These are phyloP conservation scores for Glebionis coronaria DNA, from an alignment of 129 eudicot genomes.

Conservation along the genomic window DNA sequence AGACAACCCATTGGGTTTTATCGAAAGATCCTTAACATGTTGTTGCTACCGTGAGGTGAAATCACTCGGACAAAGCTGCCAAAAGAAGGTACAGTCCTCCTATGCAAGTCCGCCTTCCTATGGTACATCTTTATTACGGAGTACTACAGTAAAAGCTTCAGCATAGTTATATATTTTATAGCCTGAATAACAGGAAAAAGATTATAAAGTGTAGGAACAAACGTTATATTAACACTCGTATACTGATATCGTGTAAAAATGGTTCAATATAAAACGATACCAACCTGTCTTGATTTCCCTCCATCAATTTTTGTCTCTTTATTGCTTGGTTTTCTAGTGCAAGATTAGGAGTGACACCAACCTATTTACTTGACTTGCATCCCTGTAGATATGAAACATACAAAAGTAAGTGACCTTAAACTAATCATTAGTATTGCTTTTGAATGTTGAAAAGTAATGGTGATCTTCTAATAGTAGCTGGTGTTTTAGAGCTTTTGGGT, in stretches of 20 bases:
- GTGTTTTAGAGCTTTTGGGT: constrained; percentile 48
- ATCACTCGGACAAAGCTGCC: too few species aligned
- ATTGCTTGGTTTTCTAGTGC: constrained; percentile 85
- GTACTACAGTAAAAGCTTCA: too few species aligned
- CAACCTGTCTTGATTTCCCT: constrained; percentile 80
- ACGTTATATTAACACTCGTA: background rate
- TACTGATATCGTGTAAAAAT: background rate
- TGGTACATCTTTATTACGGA: too few species aligned
- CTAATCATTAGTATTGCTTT: too few species aligned
- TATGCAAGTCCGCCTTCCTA: too few species aligned
- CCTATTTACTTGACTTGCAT: constrained; percentile 29
- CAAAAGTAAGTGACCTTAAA: background rate
- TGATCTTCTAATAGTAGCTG: constrained; percentile 64
- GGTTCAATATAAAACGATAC: constrained; percentile 1
- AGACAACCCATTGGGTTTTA: too few species aligned
- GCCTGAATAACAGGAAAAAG: too few species aligned
- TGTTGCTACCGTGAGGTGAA: too few species aligned
- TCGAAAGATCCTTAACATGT: too few species aligned
- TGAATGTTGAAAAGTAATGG: background rate
- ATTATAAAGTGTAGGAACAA: too few species aligned
- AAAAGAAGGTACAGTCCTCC: too few species aligned
- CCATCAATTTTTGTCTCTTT: constrained; percentile 88
- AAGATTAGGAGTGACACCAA: constrained; percentile 51
- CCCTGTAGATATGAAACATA: constrained; percentile 29
- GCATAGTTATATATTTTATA: too few species aligned